Conservation (phyloP, 495 filamentous ascomycete genomes). For the Penicillium crystallinum region DNA sequence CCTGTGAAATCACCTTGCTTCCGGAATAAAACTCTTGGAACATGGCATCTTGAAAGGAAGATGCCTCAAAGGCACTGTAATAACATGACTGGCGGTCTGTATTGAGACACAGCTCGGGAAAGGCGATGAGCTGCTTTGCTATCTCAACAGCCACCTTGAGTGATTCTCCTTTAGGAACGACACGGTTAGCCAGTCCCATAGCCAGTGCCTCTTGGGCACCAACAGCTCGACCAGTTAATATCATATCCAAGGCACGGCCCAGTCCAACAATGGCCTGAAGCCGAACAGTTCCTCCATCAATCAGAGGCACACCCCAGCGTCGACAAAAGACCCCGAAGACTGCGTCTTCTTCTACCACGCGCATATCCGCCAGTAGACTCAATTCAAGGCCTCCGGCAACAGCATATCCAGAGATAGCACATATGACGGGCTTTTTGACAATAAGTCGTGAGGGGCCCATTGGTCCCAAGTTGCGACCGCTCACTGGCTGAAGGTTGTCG, state of each 20-base stretch:
- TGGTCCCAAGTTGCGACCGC: slow-evolving; percentile 30
- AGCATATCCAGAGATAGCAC: slow-evolving; percentile 42
- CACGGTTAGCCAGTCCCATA: slow-evolving; percentile 46
- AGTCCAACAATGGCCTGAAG: slow-evolving; percentile 45
- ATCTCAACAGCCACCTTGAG: slow-evolving; percentile 38
- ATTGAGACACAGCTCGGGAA: slow-evolving; percentile 44
- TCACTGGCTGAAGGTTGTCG: slow-evolving; percentile 19
- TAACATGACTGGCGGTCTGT: slow-evolving; percentile 35
- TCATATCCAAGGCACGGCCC: slow-evolving; percentile 47
- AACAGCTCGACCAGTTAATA: slow-evolving; percentile 44
- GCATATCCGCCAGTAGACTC: slow-evolving; percentile 42
- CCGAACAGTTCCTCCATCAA: slow-evolving; percentile 47
- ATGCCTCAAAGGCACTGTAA: slow-evolving; percentile 39
- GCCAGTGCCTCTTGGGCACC: slow-evolving; percentile 39
- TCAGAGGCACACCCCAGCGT: slow-evolving; percentile 45
- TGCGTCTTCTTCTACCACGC: slow-evolving; percentile 43
- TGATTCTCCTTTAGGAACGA: slow-evolving; percentile 42
- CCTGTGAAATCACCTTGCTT: slow-evolving; percentile 27
- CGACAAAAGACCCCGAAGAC: slow-evolving; percentile 48
- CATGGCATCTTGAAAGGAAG: slow-evolving; percentile 41
- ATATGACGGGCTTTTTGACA: slow-evolving; percentile 38
- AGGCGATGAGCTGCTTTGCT: slow-evolving; percentile 36
- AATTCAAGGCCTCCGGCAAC: slow-evolving; percentile 47
- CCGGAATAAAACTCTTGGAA: slow-evolving; percentile 38
- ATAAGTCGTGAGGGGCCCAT: slow-evolving; percentile 44